Evolutionary conservation across 2,329 filamentous ascomycete species (phyloP), one percentile per base, ranked within the genome.

Genomic region (Fusarium sp.): DNA sequence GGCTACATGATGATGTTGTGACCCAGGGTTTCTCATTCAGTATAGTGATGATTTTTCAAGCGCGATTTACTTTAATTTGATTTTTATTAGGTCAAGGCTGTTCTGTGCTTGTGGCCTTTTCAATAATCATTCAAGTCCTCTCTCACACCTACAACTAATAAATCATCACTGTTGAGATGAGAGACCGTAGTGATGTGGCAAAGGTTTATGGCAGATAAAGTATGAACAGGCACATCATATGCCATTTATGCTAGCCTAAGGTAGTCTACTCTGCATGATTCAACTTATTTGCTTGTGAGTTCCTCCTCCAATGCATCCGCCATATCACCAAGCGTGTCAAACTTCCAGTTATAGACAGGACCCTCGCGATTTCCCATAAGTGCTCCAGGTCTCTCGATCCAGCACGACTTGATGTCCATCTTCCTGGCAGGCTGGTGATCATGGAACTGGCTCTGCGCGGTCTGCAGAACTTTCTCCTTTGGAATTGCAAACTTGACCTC

Each of bases 361-460:
- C 84, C 49, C 82, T 82, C 30, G 78, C 80, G 55, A 78, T 78
- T 74, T 77, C 79, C 35, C 82, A 23, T 80, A 79, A 30, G 77
- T 7, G 74, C 72, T 2, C 75, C 75, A 2, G 79, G 78, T 22
- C 87, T 79, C 52, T 81, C 82, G 69, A 92, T 91, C 89, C 89
- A 93, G 33, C 82, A 86, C 23, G 75, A 80, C 70, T 81, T 83
- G 44, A 93, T 77, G 0, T 86, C 89, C 49, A 87, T 75, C 70
- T 84, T 78, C 75, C 84, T 85, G 4, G 88, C 88, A 0, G 90
- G 88, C 32, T 85, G 82, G 77, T 93, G 90, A 76, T 93, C 91
- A 73, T 92, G 88, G 43, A 85, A 87, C 75, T 92, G 83, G 67
- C 88, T 90, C 78, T 92, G 89, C 14, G 90, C 90, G 23, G 88